Evolutionary conservation across 495 filamentous ascomycete genomes (phyloP), one percentile per base, ranked within the genome.

Genomic region (Penicillium odoratum): DNA sequence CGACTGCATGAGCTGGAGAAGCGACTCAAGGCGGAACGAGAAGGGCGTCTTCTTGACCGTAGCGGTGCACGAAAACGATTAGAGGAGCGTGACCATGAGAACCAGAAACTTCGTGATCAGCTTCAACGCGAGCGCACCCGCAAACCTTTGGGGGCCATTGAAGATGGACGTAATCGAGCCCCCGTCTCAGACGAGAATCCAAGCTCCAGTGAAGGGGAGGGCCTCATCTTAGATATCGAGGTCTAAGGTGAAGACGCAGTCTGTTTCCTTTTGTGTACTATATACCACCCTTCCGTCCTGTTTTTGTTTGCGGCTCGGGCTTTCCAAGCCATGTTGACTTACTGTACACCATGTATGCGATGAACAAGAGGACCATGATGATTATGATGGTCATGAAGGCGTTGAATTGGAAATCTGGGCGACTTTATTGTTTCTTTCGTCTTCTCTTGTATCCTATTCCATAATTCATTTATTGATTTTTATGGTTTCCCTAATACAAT

Each of bases 21-120:
- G 65, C 83, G 93, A 61, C 78, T 98, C 29, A 96, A 97, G 65
- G 85, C 87, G 18, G 94, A 98, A 71, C 76, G 94, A 9, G 94
- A 97, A 69, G 93, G 85, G n/a, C 77, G 95, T 38, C 67, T 93
- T 28, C 70, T 94, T 45, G 94, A 98, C 74, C 84, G 93, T 21
- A 86, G 77, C 29, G 91, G 89, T 40, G 94, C 94, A 36, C 78
- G 89, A 57, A 88, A 90, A 78, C 79, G 94, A 61, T 79, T 98
- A 26, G 89, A 93, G 62, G 90, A 96, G 67, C 90, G 88, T 30
- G 83, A 87, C 69, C 79, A 81, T 11, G 90, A 94, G 74, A 93
- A 92, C 65, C 81, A 85, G 62, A 83, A 86, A 66, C 75, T 97
- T 58, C 80, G 83, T 59, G 80, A 75, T 53, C 81, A 88, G 72